Evolutionary conservation across 345 rosid genomes (phyloP).

Genomic region (Citrus mangshanensis): DNA sequence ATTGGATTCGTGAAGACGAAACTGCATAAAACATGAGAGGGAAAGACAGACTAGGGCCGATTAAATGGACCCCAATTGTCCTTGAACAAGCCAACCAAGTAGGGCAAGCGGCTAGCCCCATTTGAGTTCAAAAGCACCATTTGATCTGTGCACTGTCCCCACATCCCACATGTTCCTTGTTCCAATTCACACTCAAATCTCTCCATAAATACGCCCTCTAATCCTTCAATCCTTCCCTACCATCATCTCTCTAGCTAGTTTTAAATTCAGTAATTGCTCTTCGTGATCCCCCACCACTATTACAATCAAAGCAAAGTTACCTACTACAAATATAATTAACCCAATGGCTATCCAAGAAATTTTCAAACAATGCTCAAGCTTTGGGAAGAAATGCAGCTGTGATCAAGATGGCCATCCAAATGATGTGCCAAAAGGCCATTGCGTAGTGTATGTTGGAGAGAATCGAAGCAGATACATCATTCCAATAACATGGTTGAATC

Average conservation of each 20-base stretch:
- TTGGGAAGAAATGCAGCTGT: constrained; percentile 45
- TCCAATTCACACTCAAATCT: constrained; percentile 4
- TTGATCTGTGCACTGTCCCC: constrained; percentile 21
- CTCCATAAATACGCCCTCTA: constrained; percentile 34
- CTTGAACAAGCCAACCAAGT: constrained; percentile 20
- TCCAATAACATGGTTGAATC: constrained; percentile 71
- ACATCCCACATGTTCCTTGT: constrained; percentile 35
- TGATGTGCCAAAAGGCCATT: constrained; percentile 93
- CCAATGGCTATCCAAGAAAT: constrained; percentile 43
- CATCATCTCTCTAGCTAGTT: neutral
- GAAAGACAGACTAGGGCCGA: neutral
- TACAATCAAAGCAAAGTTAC: neutral
- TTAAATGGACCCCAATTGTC: constrained; percentile 32
- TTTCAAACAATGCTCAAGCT: constrained; percentile 57
- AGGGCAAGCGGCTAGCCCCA: constrained; percentile 22
- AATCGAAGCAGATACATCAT: constrained; percentile 71
- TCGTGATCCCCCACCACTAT: neutral
- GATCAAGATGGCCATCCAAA: constrained; percentile 37
- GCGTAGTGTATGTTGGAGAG: constrained; percentile 82
- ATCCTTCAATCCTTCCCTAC: constrained; percentile 15
- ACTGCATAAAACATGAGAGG: neutral
- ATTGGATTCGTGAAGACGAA: neutral
- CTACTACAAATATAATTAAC: neutral
- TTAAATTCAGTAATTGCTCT: too few species aligned
- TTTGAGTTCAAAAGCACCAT: neutral